phyloP scores from a whole-genome alignment of 331 rosid genomes.

The Quercus phellos region DNA sequence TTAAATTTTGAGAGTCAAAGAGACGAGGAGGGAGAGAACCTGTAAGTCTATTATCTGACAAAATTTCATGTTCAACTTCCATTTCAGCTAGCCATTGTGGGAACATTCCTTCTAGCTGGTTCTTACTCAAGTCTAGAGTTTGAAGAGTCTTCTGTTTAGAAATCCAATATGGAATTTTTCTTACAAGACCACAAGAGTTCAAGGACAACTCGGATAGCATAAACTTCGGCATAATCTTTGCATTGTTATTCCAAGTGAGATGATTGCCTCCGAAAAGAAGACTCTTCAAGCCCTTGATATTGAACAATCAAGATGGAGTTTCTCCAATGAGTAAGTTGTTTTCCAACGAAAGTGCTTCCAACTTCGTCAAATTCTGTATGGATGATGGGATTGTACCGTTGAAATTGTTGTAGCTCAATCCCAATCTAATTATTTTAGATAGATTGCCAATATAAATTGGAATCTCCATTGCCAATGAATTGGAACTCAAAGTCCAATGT shows the following conservation, averaged over 20 bases:
- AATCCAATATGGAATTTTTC: constrained; percentile 29
- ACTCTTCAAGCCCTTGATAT: constrained; percentile 12
- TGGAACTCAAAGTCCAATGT: constrained; percentile 11
- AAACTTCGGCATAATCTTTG: constrained; percentile 12
- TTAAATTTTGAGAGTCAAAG: constrained; percentile 7
- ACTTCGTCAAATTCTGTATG: constrained; percentile 7
- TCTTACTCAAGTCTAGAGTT: constrained; percentile 26
- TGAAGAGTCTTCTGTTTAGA: constrained; percentile 17
- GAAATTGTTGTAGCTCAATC: constrained; percentile 18
- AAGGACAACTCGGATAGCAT: constrained; percentile 23
- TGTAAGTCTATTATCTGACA: constrained; percentile 24
- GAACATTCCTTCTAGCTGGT: constrained; percentile 24
- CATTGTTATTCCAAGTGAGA: constrained; percentile 22
- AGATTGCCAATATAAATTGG: neutral
- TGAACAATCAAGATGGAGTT: constrained; percentile 20
- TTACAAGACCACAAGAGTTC: constrained; percentile 22
- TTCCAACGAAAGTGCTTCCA: constrained; percentile 7
- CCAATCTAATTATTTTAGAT: neutral
- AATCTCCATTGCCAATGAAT: constrained; percentile 13
- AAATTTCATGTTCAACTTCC: constrained; percentile 15
- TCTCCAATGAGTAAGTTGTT: constrained; percentile 18
- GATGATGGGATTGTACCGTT: constrained; percentile 27
- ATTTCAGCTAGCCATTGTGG: constrained; percentile 33
- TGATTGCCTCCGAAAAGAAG: constrained; percentile 22
- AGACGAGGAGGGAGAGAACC: constrained; percentile 28